phyloP scores from a whole-genome alignment of 2,329 filamentous ascomycete species.

The Aspergillus proliferans region DNA sequence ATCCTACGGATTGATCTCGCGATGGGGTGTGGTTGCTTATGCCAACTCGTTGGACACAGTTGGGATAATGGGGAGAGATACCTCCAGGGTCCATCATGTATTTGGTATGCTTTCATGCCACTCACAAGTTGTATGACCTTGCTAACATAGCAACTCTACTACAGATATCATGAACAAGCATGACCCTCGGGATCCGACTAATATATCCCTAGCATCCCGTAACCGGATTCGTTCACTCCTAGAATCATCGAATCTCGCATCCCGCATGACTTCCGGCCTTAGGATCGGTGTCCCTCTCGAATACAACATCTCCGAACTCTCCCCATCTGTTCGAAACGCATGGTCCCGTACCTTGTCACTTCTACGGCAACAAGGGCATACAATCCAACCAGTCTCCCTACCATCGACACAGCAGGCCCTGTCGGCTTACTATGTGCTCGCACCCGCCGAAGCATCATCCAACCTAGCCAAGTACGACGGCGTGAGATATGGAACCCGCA shows the following conservation, averaged over 20 bases:
- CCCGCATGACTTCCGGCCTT: constrained; percentile 27
- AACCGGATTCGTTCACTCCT: constrained; percentile 43
- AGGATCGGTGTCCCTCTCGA: constrained; percentile 60
- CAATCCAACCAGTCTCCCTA: constrained; percentile 68
- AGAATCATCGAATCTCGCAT: constrained; percentile 13
- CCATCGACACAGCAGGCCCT: constrained; percentile 80
- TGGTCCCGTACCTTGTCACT: constrained; percentile 60
- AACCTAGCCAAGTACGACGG: constrained; percentile 97
- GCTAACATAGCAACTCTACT: constrained; percentile 26
- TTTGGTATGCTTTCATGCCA: constrained; percentile 41
- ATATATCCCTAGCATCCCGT: constrained; percentile 54
- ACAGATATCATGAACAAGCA: constrained; percentile 50
- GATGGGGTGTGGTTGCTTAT: constrained; percentile 83
- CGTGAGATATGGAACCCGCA: constrained; percentile 73
- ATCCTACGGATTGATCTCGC: constrained; percentile 78
- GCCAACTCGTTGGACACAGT: constrained; percentile 91
- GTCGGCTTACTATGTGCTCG: constrained; percentile 90
- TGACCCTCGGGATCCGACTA: constrained; percentile 71
- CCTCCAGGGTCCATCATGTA: constrained; percentile 47
- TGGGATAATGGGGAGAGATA: constrained; percentile 60
- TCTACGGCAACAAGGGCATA: constrained; percentile 61
- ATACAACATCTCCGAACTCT: constrained; percentile 82
- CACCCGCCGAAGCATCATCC: constrained; percentile 88
- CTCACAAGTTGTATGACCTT: neutral
- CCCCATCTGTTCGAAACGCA: constrained; percentile 59